These are phyloP conservation scores for Dittrichia graveolens DNA, from an alignment of 129 eudicot genomes.

Conservation along the genomic window DNA sequence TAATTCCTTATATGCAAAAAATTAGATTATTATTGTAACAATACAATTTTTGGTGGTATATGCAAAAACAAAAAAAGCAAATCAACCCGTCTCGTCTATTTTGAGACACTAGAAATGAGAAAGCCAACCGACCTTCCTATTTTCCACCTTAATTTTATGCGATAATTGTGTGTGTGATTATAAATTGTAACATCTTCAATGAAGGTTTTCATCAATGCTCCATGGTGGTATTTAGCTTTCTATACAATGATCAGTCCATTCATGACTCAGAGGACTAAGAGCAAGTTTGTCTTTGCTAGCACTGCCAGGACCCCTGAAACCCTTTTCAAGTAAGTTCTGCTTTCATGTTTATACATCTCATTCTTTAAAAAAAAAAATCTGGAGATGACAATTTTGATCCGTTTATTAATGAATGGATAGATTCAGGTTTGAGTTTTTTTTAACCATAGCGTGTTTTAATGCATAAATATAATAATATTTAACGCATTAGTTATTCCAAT, in stretches of 20 bases:
- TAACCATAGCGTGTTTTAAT: neutral
- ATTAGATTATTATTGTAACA: neutral
- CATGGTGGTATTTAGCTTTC: slow-evolving; percentile 96
- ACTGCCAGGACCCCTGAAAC: slow-evolving; percentile 76
- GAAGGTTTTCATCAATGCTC: slow-evolving; percentile 86
- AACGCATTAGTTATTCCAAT: neutral
- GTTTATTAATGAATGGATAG: neutral
- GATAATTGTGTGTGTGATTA: slow-evolving; percentile 10
- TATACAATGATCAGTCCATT: slow-evolving; percentile 79
- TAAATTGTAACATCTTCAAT: slow-evolving; percentile 17
- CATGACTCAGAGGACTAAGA: slow-evolving; percentile 84
- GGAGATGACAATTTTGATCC: neutral
- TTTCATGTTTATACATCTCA: neutral
- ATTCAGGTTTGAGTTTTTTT: neutral
- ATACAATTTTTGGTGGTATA: neutral
- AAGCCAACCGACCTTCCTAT: neutral
- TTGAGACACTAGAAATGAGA: neutral
- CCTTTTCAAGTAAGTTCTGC: slow-evolving; percentile 71
- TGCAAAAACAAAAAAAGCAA: no score
- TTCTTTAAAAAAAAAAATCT: neutral
- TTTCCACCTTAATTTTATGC: neutral
- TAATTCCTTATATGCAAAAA: neutral
- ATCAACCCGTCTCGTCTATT: neutral
- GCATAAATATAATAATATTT: neutral
- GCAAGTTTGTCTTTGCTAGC: slow-evolving; percentile 91